Percentiles rank a stretch among this genome's conserved stretches.
These are phyloP conservation scores for Pseudogymnoascus pannorum DNA, from an alignment of 2,329 filamentous ascomycete genomes.

Conservation along the genomic window DNA sequence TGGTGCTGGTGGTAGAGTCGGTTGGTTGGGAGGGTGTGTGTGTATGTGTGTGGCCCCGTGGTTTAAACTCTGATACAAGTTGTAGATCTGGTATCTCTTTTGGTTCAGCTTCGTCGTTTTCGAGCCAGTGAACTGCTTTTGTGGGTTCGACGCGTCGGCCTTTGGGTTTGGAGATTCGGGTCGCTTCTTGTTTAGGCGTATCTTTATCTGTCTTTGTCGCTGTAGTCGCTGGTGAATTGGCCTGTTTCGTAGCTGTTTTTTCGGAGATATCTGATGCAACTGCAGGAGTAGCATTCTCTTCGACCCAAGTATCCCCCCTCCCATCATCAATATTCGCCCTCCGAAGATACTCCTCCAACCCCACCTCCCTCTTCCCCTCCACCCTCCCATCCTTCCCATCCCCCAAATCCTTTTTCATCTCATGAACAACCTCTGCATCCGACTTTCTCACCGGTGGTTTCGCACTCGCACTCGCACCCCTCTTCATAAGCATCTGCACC, in stretches of 20 bases:
- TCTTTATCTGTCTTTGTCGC: no score
- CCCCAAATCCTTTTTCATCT: background rate
- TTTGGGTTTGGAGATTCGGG: slow-evolving; percentile 6
- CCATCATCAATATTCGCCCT: slow-evolving; percentile 28
- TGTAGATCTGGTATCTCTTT: background rate
- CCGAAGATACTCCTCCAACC: slow-evolving; percentile 11
- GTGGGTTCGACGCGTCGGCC: background rate
- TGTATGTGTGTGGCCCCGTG: background rate
- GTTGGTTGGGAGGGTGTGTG: background rate
- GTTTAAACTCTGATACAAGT: background rate
- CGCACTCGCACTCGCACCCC: slow-evolving; percentile 61
- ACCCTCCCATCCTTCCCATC: no score
- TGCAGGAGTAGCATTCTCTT: no score
- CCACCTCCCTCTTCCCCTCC: background rate
- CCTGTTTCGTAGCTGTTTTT: no score
- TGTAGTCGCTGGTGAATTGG: no score
- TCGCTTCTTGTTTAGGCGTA: background rate
- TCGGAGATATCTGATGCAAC: no score
- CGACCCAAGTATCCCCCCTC: slow-evolving; percentile 26
- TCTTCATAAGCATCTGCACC: slow-evolving; percentile 61
- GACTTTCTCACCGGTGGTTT: no score
- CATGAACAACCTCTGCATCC: background rate
- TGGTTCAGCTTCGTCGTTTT: background rate
- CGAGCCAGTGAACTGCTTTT: background rate
- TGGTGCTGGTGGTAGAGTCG: background rate